Percentiles rank a stretch among this genome's conserved stretches.
Evolutionary conservation across 2,329 filamentous ascomycete genomes (phyloP).

Genomic region (Pestalotiopsis sp.): DNA sequence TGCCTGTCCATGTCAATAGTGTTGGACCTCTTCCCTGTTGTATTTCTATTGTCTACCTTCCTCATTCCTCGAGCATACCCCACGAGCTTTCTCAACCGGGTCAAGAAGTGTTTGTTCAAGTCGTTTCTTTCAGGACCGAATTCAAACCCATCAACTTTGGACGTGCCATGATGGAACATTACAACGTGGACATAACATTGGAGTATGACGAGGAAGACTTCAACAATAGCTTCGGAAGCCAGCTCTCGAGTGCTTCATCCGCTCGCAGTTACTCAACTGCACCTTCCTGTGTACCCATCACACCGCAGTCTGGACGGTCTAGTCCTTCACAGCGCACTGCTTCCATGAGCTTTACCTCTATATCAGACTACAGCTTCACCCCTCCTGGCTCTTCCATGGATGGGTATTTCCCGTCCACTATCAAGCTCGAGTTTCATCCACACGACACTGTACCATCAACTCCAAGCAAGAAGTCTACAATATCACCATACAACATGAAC

Average conservation of each 20-base stretch:
- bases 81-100: conserved; percentile 1
- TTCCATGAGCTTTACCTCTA: background rate
- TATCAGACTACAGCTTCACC: conserved; percentile 17
- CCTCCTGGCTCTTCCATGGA: conserved; percentile 26
- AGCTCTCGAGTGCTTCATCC: conserved; percentile 26
- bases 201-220: conserved; percentile 28
- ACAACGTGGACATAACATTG: conserved; percentile 35
- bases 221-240: conserved; percentile 26
- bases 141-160: conserved; percentile 15
- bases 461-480: conserved; percentile 25
- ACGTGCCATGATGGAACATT: conserved; percentile 16
- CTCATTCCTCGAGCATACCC: conserved; percentile 19
- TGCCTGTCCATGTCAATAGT: background rate
- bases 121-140: background rate
- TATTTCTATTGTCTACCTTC: conserved; percentile 16
- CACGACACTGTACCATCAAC: conserved; percentile 22
- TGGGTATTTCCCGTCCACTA: conserved; percentile 24
- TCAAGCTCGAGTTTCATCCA: conserved; percentile 22
- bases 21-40: background rate
- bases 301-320: conserved; percentile 35
- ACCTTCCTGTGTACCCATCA: conserved; percentile 32
- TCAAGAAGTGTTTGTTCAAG: background rate
- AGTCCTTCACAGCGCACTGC: conserved; percentile 27
- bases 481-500: conserved; percentile 24
- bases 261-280: conserved; percentile 32